Conservation (phyloP, 331 rosid genomes). For the Pyrus hybrid region DNA sequence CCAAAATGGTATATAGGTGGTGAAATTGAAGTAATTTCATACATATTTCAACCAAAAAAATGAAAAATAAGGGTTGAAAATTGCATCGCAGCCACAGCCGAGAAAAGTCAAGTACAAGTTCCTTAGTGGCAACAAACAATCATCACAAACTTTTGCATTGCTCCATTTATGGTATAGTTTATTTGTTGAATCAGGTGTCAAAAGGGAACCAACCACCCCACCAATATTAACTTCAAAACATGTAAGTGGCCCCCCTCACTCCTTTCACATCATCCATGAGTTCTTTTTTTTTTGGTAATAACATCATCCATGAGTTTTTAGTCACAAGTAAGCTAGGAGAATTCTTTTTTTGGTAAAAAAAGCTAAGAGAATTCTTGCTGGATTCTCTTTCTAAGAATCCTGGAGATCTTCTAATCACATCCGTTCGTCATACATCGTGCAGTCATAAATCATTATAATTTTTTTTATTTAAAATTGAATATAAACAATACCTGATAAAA, state of each 20-base stretch:
- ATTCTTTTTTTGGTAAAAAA: too few relatives aligned
- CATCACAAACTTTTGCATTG: not conserved
- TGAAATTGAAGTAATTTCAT: too few relatives aligned
- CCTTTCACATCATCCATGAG: not conserved
- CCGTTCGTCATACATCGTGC: fast-evolving
- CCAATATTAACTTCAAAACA: not conserved
- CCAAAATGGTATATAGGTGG: too few relatives aligned
- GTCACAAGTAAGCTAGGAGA: too few relatives aligned
- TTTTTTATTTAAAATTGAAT: too few relatives aligned
- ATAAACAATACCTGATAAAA: too few relatives aligned
- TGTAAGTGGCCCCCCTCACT: not conserved
- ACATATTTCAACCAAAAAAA: not conserved
- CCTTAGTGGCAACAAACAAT: not conserved
- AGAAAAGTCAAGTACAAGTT: not conserved
- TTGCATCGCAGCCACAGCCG: too few relatives aligned
- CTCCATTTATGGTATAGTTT: not conserved
- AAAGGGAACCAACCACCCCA: not conserved
- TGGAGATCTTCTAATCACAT: fast-evolving
- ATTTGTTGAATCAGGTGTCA: not conserved
- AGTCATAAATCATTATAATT: fast-evolving
- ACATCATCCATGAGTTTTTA: not conserved
- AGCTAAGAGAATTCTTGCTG: too few relatives aligned
- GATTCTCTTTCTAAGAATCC: fast-evolving
- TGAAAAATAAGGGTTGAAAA: too few relatives aligned
- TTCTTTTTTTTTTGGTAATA: too few relatives aligned